Conservation (phyloP, 768 basidiomycete genomes). For the Fistulinella prunicolor region DNA sequence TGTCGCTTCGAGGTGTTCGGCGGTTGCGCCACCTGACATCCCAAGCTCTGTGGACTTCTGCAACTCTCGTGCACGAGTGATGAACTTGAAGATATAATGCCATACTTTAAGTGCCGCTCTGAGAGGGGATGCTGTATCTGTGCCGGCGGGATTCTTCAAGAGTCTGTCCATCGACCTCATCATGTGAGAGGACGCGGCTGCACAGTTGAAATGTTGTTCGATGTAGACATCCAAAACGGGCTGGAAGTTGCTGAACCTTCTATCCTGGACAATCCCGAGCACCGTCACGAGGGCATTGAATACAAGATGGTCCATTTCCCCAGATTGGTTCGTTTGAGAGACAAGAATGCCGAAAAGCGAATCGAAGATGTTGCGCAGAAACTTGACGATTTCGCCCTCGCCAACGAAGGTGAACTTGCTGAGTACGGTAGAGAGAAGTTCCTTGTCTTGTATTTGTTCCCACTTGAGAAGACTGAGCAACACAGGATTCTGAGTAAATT, state of each 20-base stretch:
- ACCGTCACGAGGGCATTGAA: constrained; percentile 91
- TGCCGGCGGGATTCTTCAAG: constrained; percentile 65
- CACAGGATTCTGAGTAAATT: constrained; percentile 87
- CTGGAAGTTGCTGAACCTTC: constrained; percentile 93
- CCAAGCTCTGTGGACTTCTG: constrained; percentile 80
- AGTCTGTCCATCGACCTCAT: constrained; percentile 86
- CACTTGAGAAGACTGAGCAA: constrained; percentile 78
- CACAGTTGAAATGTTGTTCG: constrained; percentile 80
- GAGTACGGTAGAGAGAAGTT: constrained; percentile 67
- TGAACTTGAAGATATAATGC: constrained; percentile 96
- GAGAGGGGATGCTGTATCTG: constrained; percentile 72
- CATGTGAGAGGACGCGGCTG: constrained; percentile 78
- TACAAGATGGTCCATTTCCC: constrained; percentile 80
- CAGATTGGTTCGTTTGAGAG: constrained; percentile 66
- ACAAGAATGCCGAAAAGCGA: constrained; percentile 87
- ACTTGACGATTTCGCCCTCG: constrained; percentile 94
- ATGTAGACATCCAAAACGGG: constrained; percentile 94
- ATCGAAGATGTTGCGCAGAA: constrained; percentile 87
- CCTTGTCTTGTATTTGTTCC: constrained; percentile 66
- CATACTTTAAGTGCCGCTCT: constrained; percentile 93
- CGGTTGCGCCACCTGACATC: constrained; percentile 76
- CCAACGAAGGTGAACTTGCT: constrained; percentile 88
- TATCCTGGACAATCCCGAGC: constrained; percentile 88
- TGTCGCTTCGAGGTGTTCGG: constrained; percentile 77
- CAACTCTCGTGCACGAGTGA: constrained; percentile 83